Base-by-base conservation (phyloP, 2,329 filamentous ascomycete genomes). In the Ilyonectria sp. region DNA sequence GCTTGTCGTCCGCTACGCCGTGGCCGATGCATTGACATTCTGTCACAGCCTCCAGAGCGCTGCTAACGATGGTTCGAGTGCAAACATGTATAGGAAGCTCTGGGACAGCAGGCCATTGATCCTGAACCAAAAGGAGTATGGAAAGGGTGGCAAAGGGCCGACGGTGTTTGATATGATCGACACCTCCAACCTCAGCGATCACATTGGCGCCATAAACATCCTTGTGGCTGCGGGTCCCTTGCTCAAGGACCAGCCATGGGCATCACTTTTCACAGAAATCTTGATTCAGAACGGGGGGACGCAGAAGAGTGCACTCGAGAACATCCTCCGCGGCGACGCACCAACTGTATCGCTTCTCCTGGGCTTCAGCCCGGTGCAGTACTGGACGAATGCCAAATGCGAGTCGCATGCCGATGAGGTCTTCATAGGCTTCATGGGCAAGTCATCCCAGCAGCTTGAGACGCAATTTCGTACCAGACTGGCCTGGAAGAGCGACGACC, bases 101-200 rank as follows among this genome's bases (percentile, higher is more conserved):
- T 81, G 81, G 65, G 80, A 84, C 43, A 74, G 77, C 17, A 77
- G 79, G 9, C 72, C 77, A 1, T 74, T 89, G 3, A 64, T 75
- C 2, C 78, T 90, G 5, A 83, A 87, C 53, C 52, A 74, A 1
- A 67, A 65, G 1, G 79, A 81, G 4, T 89, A 89, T 69, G 75
- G 76, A 2, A 68, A 70, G 4, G 60, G 58, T 7, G 74, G 75
- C 2, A 56, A 61, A 15, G 84, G 80, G 0, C 84, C 86, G 0
- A 76, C 69, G 5, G 50, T 61, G 4, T 91, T 91, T 70, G 84
- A 90, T 71, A 79, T 86, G 4, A 86, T 91, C 60, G 88, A 91
- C 68, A 89, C 87, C 0, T 83, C 82, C 2, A 83, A 84, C 53
- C 73, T 85, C 2, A 74, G 78, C 4, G 82, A 83, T 47, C 81